A percentile compares a stretch with the other conserved stretches of the same genome.
Conservation (phyloP, 306 rosid species). For the Prunus mira region DNA sequence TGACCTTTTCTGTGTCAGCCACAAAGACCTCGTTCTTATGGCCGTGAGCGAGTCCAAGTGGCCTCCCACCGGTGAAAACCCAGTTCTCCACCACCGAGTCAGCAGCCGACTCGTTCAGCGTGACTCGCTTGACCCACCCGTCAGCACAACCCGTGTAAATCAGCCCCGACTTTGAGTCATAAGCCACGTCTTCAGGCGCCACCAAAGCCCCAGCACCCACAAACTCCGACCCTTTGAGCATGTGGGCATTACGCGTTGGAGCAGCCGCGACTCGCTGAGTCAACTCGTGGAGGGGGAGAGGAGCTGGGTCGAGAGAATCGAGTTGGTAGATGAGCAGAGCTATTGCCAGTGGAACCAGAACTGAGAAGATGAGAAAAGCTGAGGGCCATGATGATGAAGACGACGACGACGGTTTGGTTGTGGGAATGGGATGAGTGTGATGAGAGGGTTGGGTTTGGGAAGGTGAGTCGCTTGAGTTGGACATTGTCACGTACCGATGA, state of each 20-base stretch:
- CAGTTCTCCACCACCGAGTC: conserved; percentile 53
- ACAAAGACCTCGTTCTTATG: conserved; percentile 28
- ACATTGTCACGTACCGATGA: neutral
- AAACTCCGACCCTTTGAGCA: conserved; percentile 37
- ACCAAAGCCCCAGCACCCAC: conserved; percentile 35
- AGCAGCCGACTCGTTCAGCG: conserved; percentile 40
- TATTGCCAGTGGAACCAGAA: conserved; percentile 20
- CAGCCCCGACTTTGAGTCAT: conserved; percentile 39
- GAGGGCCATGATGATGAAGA: conserved; percentile 2
- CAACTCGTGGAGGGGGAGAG: conserved; percentile 35
- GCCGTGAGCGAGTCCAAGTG: conserved; percentile 58
- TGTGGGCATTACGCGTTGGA: conserved; percentile 22
- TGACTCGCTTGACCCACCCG: conserved; percentile 80
- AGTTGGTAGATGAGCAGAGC: conserved; percentile 25
- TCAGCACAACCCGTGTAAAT: conserved; percentile 72
- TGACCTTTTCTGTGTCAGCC: conserved; percentile 51
- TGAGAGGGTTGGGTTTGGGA: neutral
- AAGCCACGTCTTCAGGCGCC: conserved; percentile 69
- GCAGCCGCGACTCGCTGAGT: conserved; percentile 13
- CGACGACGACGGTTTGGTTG: neutral
- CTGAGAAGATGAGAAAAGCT: neutral
- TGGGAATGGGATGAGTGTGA: neutral
- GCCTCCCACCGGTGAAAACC: conserved; percentile 79
- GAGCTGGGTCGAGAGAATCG: conserved; percentile 53
- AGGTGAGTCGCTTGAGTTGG: neutral